Percentiles rank a stretch among this genome's conserved stretches.
These are phyloP conservation scores for Fusarium virguliforme DNA, from an alignment of 2,329 filamentous ascomycete species.

Conservation along the genomic window DNA sequence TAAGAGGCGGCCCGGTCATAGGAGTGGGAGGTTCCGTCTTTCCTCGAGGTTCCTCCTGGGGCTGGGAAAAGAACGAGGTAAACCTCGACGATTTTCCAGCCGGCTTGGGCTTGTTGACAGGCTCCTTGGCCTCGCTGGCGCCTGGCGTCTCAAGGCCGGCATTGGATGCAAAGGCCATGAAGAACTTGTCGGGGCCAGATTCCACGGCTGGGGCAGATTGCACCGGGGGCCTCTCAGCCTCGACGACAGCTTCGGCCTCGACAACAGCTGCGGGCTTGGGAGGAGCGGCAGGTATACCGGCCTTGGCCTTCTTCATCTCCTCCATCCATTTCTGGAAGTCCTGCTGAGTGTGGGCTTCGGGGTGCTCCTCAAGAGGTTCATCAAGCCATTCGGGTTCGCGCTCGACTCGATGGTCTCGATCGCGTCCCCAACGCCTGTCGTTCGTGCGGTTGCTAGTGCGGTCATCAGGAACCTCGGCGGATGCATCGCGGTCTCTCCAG, in stretches of 20 bases:
- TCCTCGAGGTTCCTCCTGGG: conserved; percentile 67
- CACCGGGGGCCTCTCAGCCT: conserved; percentile 68
- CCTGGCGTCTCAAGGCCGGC: conserved; percentile 66
- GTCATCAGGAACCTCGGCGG: conserved; percentile 66
- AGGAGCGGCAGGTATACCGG: conserved; percentile 56
- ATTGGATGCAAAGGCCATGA: conserved; percentile 69
- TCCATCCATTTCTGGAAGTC: conserved; percentile 98
- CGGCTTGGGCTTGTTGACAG: conserved; percentile 69
- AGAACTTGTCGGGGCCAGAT: conserved; percentile 82
- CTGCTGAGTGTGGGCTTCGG: conserved; percentile 84
- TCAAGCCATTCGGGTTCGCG: conserved; percentile 95
- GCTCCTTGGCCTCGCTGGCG: conserved; percentile 64
- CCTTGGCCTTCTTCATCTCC: conserved; percentile 81
- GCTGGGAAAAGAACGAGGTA: conserved; percentile 79
- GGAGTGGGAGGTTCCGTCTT: conserved; percentile 67
- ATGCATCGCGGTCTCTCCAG: conserved; percentile 71
- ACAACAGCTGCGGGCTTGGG: conserved; percentile 56
- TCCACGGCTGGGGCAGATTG: conserved; percentile 77
- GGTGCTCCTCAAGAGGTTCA: conserved; percentile 77
- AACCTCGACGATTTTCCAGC: conserved; percentile 84
- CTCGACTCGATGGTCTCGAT: conserved; percentile 75
- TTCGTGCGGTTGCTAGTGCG: conserved; percentile 67
- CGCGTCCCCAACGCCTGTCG: conserved; percentile 71
- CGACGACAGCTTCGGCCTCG: conserved; percentile 57
- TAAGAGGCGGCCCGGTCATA: conserved; percentile 52